A percentile compares a stretch with the other conserved stretches of the same genome.
phyloP scores from a whole-genome alignment of 768 basidiomycete species.

The Glaciozyma martinii region DNA sequence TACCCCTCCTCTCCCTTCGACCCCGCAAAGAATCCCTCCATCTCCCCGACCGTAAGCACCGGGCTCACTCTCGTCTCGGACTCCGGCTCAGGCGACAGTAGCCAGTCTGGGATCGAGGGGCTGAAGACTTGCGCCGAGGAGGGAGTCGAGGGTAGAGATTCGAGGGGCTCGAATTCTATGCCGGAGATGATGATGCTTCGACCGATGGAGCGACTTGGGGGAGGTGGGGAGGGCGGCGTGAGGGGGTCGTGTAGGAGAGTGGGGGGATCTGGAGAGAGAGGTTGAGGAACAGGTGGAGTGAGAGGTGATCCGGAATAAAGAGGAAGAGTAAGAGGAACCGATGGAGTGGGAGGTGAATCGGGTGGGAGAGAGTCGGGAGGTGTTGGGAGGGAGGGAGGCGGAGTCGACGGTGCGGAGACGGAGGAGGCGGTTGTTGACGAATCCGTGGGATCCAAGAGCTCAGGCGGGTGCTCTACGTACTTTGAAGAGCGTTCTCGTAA shows the following conservation, averaged over 20 bases:
- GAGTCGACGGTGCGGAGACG: background rate
- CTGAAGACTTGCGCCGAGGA: background rate
- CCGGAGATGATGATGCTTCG: slow-evolving; percentile 20
- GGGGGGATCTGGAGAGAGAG: background rate
- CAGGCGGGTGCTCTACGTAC: background rate
- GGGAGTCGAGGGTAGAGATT: background rate
- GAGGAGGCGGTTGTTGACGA: no score
- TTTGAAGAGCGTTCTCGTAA: background rate
- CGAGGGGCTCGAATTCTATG: slow-evolving; percentile 21
- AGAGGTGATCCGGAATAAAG: background rate
- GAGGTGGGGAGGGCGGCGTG: background rate
- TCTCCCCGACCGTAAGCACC: background rate
- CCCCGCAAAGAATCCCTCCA: background rate
- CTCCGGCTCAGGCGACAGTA: background rate
- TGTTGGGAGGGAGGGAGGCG: background rate
- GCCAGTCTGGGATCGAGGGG: background rate
- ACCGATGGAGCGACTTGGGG: slow-evolving; percentile 3
- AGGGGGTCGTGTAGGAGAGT: background rate
- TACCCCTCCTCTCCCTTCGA: background rate
- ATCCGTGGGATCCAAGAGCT: background rate
- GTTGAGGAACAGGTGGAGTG: background rate
- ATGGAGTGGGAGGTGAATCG: background rate
- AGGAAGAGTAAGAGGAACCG: background rate
- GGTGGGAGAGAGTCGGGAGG: background rate
- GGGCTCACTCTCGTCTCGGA: background rate